phyloP scores from a whole-genome alignment of 2,329 filamentous ascomycete genomes.

The Diaporthe sp. region DNA sequence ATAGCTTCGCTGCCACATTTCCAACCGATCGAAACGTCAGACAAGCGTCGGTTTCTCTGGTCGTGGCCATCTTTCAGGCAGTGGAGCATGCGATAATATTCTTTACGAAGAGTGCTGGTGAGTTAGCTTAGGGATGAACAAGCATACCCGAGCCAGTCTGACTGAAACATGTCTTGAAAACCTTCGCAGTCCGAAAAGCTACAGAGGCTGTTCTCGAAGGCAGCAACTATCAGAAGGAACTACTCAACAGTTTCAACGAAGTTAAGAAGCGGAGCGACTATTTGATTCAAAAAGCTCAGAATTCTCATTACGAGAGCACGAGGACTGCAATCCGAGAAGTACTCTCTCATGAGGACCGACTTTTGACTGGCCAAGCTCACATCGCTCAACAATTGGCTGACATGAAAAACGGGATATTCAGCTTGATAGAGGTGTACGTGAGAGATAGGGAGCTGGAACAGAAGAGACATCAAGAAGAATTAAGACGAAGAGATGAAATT shows the following conservation, averaged over 20 bases:
- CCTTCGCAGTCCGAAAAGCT: background rate
- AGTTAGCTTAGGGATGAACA: background rate
- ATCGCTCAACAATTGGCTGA: background rate
- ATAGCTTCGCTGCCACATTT: background rate
- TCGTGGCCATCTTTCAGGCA: background rate
- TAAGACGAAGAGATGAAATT: background rate
- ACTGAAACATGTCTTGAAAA: background rate
- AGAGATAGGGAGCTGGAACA: background rate
- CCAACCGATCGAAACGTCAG: background rate
- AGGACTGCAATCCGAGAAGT: background rate
- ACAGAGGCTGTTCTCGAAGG: background rate
- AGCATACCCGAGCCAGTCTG: too few species aligned
- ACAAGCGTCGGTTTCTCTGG: background rate
- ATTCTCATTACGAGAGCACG: background rate
- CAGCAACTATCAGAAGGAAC: background rate
- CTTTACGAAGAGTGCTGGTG: background rate
- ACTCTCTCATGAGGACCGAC: background rate
- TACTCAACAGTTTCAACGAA: background rate
- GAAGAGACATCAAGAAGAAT: background rate
- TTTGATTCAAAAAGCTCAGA: background rate
- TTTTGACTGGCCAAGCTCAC: background rate
- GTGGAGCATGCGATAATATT: background rate
- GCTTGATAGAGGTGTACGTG: background rate
- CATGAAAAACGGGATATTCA: background rate
- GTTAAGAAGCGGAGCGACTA: slow-evolving; percentile 1